These are phyloP conservation scores for Penicillium bovifimosum DNA, from an alignment of 495 filamentous ascomycete genomes.

Conservation along the genomic window DNA sequence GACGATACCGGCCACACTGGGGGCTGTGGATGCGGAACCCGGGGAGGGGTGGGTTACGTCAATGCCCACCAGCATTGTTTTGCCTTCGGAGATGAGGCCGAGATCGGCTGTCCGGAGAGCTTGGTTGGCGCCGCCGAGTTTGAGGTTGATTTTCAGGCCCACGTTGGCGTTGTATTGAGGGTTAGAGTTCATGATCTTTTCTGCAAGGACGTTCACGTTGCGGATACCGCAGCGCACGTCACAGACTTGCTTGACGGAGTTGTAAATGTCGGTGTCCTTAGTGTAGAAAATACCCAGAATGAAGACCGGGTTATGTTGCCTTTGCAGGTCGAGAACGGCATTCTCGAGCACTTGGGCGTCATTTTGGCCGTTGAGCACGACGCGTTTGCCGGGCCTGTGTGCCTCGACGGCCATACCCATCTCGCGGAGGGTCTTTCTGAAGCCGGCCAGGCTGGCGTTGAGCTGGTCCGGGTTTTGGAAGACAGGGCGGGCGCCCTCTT, in stretches of 20 bases:
- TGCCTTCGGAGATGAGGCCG: constrained; percentile 53
- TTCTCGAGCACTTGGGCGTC: constrained; percentile 21
- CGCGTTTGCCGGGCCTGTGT: constrained; percentile 11
- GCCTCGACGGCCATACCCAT: constrained; percentile 24
- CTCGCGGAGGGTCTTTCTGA: constrained; percentile 20
- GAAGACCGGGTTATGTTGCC: constrained; percentile 35
- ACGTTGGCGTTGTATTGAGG: constrained; percentile 67
- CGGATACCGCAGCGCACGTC: constrained; percentile 60
- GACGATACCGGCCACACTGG: constrained; percentile 55
- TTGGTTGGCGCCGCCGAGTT: constrained; percentile 78
- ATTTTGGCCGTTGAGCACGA: constrained; percentile 10
- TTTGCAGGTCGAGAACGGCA: constrained; percentile 27
- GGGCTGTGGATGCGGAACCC: constrained; percentile 49
- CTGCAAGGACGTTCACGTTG: constrained; percentile 54
- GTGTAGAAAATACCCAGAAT: constrained; percentile 58
- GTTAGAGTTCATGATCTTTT: constrained; percentile 43
- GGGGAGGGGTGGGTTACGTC: constrained; percentile 90
- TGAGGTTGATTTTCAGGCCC: constrained; percentile 79
- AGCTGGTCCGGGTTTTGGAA: constrained; percentile 11
- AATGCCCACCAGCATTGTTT: constrained; percentile 80
- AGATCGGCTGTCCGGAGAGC: constrained; percentile 44
- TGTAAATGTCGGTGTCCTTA: constrained; percentile 53
- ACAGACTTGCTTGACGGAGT: constrained; percentile 59
- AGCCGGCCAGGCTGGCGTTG: constrained; percentile 4
- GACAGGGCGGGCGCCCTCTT: not conserved